These are phyloP conservation scores for Stagonosporopsis chrysanthemi DNA, from an alignment of 2,329 filamentous ascomycete species.

Conservation along the genomic window DNA sequence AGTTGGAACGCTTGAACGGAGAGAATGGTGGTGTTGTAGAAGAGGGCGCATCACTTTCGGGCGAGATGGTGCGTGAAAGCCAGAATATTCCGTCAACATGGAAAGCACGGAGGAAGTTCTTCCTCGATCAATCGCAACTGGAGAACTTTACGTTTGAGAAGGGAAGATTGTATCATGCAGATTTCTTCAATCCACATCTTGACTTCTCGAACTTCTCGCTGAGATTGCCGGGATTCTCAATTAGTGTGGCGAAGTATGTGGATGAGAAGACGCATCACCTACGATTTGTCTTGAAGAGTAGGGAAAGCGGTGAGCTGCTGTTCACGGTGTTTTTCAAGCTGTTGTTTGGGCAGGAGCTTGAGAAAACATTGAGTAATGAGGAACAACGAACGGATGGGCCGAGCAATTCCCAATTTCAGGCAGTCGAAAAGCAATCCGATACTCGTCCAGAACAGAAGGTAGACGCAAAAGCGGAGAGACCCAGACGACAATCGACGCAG, in stretches of 20 bases:
- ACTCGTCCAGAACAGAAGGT: background rate
- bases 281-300: slow-evolving; percentile 56
- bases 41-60: slow-evolving; percentile 45
- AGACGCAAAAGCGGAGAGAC: background rate
- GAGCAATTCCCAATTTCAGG: background rate
- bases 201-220: slow-evolving; percentile 57
- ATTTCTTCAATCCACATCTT: slow-evolving; percentile 59
- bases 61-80: slow-evolving; percentile 38
- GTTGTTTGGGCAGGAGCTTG: slow-evolving; percentile 54
- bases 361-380: slow-evolving; percentile 40
- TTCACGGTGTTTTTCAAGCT: slow-evolving; percentile 57
- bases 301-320: slow-evolving; percentile 50
- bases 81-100: slow-evolving; percentile 48
- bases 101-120: slow-evolving; percentile 56
- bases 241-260: slow-evolving; percentile 56
- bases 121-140: slow-evolving; percentile 47
- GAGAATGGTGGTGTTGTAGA: slow-evolving; percentile 46
- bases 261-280: slow-evolving; percentile 58
- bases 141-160: slow-evolving; percentile 53
- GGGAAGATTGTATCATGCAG: slow-evolving; percentile 54
- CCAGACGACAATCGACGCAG: slow-evolving; percentile 4
- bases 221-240: slow-evolving; percentile 55
- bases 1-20: slow-evolving; percentile 29
- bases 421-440: background rate
- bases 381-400: background rate